Conservation (phyloP, 2,329 filamentous ascomycete species). For the Dactylellina drechsleri region DNA sequence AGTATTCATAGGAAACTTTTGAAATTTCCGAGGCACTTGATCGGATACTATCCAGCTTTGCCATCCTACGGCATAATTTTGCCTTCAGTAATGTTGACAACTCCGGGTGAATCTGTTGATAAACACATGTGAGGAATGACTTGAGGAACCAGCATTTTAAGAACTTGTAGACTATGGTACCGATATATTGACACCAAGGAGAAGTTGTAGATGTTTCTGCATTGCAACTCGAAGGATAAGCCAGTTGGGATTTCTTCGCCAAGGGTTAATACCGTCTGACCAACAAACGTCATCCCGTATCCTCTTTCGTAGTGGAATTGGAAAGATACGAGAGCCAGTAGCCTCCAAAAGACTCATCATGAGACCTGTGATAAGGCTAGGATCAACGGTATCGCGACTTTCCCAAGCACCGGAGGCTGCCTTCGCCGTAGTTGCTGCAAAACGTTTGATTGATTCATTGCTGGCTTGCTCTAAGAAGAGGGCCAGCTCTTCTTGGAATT, state of each 20-base stretch:
- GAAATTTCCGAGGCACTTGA: constrained; percentile 20
- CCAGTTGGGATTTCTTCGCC: constrained; percentile 73
- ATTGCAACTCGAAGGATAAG: constrained; percentile 70
- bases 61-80: constrained; percentile 70
- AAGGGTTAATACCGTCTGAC: constrained; percentile 65
- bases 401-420: constrained; percentile 66
- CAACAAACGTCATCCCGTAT: constrained; percentile 73
- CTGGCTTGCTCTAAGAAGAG: constrained; percentile 69
- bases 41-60: constrained; percentile 67
- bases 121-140: constrained; percentile 64
- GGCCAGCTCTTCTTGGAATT: constrained; percentile 66
- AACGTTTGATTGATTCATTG: constrained; percentile 66
- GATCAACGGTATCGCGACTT: constrained; percentile 69
- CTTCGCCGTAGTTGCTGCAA: constrained; percentile 68
- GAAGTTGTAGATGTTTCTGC: constrained; percentile 66
- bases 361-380: constrained; percentile 70
- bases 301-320: constrained; percentile 67
- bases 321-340: constrained; percentile 63
- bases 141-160: constrained; percentile 67
- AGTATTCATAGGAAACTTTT: constrained; percentile 56
- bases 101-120: constrained; percentile 60
- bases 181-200: constrained; percentile 62
- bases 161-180: constrained; percentile 69
- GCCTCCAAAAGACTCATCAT: constrained; percentile 71
- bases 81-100: constrained; percentile 63